These are phyloP conservation scores for Suhomyces xylopsoci DNA, from an alignment of 805 yeast genomes.

Conservation along the genomic window DNA sequence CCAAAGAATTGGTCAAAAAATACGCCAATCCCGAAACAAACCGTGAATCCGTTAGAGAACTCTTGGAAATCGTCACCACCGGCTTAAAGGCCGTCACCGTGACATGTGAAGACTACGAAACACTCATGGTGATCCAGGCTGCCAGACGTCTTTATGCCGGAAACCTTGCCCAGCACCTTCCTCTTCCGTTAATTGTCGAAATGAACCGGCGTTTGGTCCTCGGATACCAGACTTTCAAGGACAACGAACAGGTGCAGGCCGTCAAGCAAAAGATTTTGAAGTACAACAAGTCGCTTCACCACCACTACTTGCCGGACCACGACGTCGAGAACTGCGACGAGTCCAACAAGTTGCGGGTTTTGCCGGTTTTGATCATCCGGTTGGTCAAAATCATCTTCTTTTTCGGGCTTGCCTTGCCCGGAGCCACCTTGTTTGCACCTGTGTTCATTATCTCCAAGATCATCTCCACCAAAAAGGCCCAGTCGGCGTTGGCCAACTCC, in stretches of 20 bases:
- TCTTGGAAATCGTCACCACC: slow-evolving; percentile 66
- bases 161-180: slow-evolving; percentile 65
- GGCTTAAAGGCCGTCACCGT: slow-evolving; percentile 85
- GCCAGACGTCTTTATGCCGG: slow-evolving; percentile 86
- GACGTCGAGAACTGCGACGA: slow-evolving; percentile 55
- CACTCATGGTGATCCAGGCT: slow-evolving; percentile 84
- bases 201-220: slow-evolving; percentile 82
- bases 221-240: slow-evolving; percentile 73
- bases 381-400: slow-evolving; percentile 53
- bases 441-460: slow-evolving; percentile 75
- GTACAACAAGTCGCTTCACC: slow-evolving; percentile 61
- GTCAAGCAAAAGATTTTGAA: slow-evolving; percentile 60
- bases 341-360: slow-evolving; percentile 47
- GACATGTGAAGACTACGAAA: slow-evolving; percentile 84
- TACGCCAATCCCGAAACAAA: slow-evolving; percentile 66
- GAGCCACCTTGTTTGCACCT: slow-evolving; percentile 83
- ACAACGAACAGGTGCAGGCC: slow-evolving; percentile 62
- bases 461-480: slow-evolving; percentile 71
- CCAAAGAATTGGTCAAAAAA: slow-evolving; percentile 52
- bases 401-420: slow-evolving; percentile 74
- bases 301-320: slow-evolving; percentile 54
- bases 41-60: slow-evolving; percentile 68
- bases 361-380: slow-evolving; percentile 56
- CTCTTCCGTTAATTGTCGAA: slow-evolving; percentile 82
- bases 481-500: slow-evolving; percentile 77